These are phyloP conservation scores for Nemophila menziesii DNA, from an alignment of 257 asterid genomes.

Conservation along the genomic window DNA sequence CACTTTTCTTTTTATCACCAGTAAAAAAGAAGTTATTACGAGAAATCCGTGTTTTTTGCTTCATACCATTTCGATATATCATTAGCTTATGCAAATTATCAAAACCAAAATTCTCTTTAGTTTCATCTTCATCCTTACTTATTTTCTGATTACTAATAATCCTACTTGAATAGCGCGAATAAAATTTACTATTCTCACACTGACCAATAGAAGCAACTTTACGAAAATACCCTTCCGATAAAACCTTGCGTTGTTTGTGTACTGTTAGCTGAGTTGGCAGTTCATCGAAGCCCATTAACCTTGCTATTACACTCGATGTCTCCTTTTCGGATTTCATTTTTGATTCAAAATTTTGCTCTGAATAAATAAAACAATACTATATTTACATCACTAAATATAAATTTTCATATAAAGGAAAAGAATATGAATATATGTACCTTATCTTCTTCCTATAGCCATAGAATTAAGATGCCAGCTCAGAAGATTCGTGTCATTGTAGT, in stretches of 20 bases:
- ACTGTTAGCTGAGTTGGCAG: conserved; percentile 14
- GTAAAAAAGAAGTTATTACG: conserved; percentile 10
- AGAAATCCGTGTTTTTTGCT: conserved; percentile 8
- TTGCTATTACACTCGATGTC: conserved; percentile 47
- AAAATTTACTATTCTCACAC: conserved; percentile 31
- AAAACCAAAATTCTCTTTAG: conserved; percentile 9
- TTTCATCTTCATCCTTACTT: conserved; percentile 12
- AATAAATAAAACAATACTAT: conserved; percentile 6
- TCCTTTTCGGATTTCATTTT: conserved; percentile 32
- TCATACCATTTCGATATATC: conserved; percentile 8
- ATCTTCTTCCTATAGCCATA: not conserved
- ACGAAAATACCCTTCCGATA: conserved; percentile 46
- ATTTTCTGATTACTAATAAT: conserved; percentile 13
- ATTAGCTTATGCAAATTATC: conserved; percentile 13
- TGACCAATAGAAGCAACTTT: conserved; percentile 42
- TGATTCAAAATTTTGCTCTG: too few species aligned
- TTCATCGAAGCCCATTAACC: conserved; percentile 46
- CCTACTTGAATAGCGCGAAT: conserved; percentile 11
- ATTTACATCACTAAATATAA: too few species aligned
- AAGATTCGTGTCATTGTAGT: not conserved
- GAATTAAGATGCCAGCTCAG: not conserved
- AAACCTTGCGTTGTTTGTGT: conserved; percentile 26
- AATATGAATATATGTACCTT: not conserved
- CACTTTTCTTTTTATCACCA: conserved; percentile 3
- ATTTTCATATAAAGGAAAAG: not conserved